Evolutionary conservation across 2,329 filamentous ascomycete genomes (phyloP), one percentile per base, ranked within the genome.

Genomic region (Trichoderma cornu-damae): DNA sequence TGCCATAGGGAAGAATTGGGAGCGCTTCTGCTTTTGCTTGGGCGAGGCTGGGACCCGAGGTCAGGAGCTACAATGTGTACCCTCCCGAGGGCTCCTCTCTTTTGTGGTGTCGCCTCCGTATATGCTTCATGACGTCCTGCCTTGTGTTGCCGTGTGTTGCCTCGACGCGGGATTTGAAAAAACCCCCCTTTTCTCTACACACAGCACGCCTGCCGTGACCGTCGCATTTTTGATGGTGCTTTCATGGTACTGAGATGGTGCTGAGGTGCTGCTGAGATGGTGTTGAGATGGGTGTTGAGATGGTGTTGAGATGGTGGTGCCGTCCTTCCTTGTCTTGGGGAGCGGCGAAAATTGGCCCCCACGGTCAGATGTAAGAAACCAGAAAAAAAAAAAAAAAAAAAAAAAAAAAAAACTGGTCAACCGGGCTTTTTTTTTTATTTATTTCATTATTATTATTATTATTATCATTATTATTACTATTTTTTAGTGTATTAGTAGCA

Each of bases 91-190:
- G n/a, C 26, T 14, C 6, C 16, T 28, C 26, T n/a, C n/a, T n/a
- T n/a, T n/a, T n/a, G 14, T 24, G 47, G 20, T 35, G 47, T 30
- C 28, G 24, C 9, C 16, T 18, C 9, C n/a, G 16, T 40, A 26
- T 46, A 35, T 54, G 50, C 43, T 56, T 44, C 53, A 49, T 56
- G 53, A 56, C 53, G 53, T 56, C 18, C 42, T 38, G 14, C 22
- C 28, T n/a, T 9, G 14, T 49, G 20, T 12, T 43, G 40, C 22
- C 30, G n/a, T 55, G 51, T 47, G 40, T 38, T 20, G 42, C 51
- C 35, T 18, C 51, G 16, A 35, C 32, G 51, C 32, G 40, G 34
- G 20, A 46, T 35, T 37, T 32, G 40, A n/a, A n/a, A n/a, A n/a
- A n/a, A 44, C 35, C 30, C 30, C 35, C 20, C n/a, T n/a, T n/a